Percentiles rank a stretch among this genome's conserved stretches.
These are phyloP conservation scores for Oryza coarctata DNA, from an alignment of 176 grass and related monocot species.

Conservation along the genomic window DNA sequence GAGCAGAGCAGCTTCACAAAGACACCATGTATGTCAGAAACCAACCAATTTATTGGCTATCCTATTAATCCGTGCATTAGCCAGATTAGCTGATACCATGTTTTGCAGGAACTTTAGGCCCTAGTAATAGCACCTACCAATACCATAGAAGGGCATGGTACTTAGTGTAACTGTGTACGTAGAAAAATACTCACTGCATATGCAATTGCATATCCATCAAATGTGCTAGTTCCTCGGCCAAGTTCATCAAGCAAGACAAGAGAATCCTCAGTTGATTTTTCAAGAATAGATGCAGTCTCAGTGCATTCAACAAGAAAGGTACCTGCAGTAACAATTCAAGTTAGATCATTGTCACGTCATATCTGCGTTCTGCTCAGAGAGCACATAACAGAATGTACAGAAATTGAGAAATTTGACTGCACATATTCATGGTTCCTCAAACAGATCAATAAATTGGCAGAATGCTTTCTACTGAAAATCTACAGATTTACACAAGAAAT, in stretches of 20 bases:
- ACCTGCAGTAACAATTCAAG: conserved; percentile 33
- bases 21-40: not conserved
- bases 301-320: conserved; percentile 92
- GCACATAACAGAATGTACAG: not conserved
- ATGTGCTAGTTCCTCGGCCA: conserved; percentile 97
- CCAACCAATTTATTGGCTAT: not conserved
- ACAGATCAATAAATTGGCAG: not conserved
- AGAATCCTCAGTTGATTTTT: conserved; percentile 88
- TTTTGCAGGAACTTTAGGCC: not conserved
- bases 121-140: not conserved
- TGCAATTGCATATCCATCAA: conserved; percentile 97
- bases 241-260: conserved; percentile 97
- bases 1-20: not conserved
- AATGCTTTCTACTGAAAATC: not conserved
- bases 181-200: conserved; percentile 68
- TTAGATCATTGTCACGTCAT: conserved; percentile 2
- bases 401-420: not conserved
- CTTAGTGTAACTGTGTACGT: not conserved
- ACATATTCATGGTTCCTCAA: not conserved
- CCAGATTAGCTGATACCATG: not conserved
- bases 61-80: not conserved
- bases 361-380: not conserved
- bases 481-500: conserved; percentile 18
- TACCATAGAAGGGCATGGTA: conserved; percentile 10
- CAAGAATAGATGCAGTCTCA: conserved; percentile 81